phyloP scores from a whole-genome alignment of 2,329 filamentous ascomycete species.

The Phaeophleospora eucalypticola region DNA sequence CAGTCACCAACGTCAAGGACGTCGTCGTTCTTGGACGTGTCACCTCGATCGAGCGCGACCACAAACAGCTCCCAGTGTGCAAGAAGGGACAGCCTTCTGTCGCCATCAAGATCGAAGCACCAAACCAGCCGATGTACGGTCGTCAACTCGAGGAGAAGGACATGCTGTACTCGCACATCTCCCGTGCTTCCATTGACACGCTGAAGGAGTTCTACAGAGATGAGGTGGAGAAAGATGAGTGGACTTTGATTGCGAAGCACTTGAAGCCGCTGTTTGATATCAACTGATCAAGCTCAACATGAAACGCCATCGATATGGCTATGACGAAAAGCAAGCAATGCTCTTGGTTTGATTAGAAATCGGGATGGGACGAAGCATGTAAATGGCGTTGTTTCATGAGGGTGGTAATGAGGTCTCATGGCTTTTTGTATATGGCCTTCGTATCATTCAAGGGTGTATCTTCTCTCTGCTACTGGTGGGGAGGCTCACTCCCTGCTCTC shows the following conservation, averaged over 20 bases:
- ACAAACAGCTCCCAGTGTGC: slow-evolving; percentile 87
- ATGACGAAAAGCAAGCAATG: not conserved
- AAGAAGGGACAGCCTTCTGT: slow-evolving; percentile 98
- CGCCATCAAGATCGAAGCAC: slow-evolving; percentile 93
- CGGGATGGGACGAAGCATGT: too few species aligned
- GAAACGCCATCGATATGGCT: not conserved
- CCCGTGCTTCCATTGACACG: slow-evolving; percentile 82
- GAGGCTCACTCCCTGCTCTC: too few species aligned
- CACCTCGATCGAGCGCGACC: slow-evolving; percentile 93
- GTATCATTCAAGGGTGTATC: too few species aligned
- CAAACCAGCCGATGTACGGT: slow-evolving; percentile 89
- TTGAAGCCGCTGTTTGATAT: slow-evolving; percentile 89
- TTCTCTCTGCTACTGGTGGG: too few species aligned
- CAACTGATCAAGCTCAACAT: not conserved
- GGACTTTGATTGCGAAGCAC: slow-evolving; percentile 82
- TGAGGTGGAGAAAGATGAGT: slow-evolving; percentile 88
- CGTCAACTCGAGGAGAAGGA: slow-evolving; percentile 93
- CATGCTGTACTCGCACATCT: slow-evolving; percentile 80
- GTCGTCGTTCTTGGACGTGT: slow-evolving; percentile 84
- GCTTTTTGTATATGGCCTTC: too few species aligned
- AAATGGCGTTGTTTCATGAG: not conserved
- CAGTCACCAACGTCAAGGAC: slow-evolving; percentile 76
- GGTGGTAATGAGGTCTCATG: not conserved
- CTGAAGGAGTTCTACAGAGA: slow-evolving; percentile 92
- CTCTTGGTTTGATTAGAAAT: not conserved